Percentiles rank a stretch among this genome's conserved stretches.
Evolutionary conservation across 257 asterid species (phyloP).

Genomic region (Solanum chaucha): DNA sequence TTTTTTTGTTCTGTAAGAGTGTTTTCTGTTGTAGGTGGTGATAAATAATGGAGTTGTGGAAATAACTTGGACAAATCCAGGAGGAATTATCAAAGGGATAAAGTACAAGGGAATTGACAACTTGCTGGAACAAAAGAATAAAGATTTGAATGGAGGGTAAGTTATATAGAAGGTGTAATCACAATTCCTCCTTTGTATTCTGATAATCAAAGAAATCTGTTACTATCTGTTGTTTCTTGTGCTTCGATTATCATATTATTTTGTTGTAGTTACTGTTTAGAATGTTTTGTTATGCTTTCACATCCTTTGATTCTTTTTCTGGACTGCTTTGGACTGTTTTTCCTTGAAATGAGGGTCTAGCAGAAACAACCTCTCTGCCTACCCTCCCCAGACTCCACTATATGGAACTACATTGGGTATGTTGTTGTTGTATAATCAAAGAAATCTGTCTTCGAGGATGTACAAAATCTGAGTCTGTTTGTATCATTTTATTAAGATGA

Average conservation of each 20-base stretch:
- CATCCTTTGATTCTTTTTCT: not conserved
- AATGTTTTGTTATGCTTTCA: not conserved
- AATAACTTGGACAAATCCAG: slow-evolving; percentile 2
- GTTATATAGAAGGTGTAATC: not conserved
- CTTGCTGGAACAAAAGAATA: slow-evolving; percentile 1
- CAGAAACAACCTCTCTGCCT: not conserved
- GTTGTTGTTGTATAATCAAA: not conserved
- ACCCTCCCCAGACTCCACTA: not conserved
- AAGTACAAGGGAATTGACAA: slow-evolving; percentile 5
- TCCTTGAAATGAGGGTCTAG: not conserved
- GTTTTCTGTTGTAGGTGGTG: not conserved
- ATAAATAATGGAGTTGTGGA: not conserved
- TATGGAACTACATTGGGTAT: not conserved
- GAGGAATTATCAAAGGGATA: slow-evolving; percentile 6
- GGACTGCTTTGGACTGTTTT: not conserved
- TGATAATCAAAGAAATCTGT: not conserved
- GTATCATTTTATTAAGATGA: not conserved
- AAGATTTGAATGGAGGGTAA: slow-evolving; percentile 4
- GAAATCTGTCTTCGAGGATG: not conserved
- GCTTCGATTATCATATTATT: not conserved
- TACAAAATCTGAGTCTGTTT: not conserved
- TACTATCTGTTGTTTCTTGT: not conserved
- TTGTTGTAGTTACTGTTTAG: not conserved
- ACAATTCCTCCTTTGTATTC: not conserved
- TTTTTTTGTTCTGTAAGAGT: not conserved